Percentiles rank a stretch among this genome's conserved stretches.
Conservation (phyloP, 495 filamentous ascomycete genomes). For the Talaromyces trachyspermus region DNA sequence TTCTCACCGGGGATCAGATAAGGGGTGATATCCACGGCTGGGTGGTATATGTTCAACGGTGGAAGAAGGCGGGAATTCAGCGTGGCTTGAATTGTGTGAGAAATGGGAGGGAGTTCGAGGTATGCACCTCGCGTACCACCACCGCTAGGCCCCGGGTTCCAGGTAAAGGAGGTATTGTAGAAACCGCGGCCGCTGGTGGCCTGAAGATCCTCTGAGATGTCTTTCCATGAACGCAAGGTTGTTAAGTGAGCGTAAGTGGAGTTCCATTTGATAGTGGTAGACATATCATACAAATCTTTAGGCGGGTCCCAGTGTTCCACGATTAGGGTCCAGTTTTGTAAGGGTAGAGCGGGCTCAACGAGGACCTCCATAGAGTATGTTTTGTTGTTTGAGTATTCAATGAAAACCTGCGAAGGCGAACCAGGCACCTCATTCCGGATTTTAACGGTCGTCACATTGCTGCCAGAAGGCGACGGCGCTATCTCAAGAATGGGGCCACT, state of each 20-base stretch:
- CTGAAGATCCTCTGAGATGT: conserved; percentile 45
- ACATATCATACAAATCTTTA: conserved; percentile 20
- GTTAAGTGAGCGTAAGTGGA: conserved; percentile 23
- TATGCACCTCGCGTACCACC: too few relatives aligned
- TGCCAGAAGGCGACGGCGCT: too few relatives aligned
- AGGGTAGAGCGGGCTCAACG: conserved; percentile 17
- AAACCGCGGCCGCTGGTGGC: conserved; percentile 59
- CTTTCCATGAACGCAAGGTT: conserved; percentile 28
- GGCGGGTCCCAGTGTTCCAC: conserved; percentile 35
- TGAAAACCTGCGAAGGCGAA: too few relatives aligned
- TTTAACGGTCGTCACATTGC: too few relatives aligned
- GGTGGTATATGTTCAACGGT: background rate
- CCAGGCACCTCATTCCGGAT: too few relatives aligned
- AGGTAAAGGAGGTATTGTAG: conserved; percentile 37
- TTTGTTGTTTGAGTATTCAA: conserved; percentile 21
- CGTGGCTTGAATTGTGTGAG: background rate
- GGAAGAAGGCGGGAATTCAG: background rate
- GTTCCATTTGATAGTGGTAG: conserved; percentile 16
- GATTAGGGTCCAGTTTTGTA: conserved; percentile 37
- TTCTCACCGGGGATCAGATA: background rate
- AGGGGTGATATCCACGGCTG: too few relatives aligned
- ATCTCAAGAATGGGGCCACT: too few relatives aligned
- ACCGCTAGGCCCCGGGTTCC: too few relatives aligned
- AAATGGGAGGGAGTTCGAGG: background rate
- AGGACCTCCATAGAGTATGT: conserved; percentile 2